A percentile compares a stretch with the other conserved stretches of the same genome.
Conservation (phyloP, 1,284 basidiomycete species). For the Apiotrichum siamense region DNA sequence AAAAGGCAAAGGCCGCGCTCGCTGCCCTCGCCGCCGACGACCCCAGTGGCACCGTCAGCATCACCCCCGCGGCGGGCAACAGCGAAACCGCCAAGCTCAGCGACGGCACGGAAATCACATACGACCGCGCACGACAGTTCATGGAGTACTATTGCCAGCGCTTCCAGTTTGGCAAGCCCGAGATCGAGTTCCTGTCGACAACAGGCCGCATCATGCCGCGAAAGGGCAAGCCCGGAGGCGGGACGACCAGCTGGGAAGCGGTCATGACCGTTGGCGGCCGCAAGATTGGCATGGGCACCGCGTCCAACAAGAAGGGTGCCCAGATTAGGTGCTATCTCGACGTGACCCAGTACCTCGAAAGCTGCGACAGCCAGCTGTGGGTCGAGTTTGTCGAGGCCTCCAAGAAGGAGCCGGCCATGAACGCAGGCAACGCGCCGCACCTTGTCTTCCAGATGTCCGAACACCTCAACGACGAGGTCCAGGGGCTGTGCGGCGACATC, state of each 20-base stretch:
- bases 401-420: slow-evolving; percentile 35
- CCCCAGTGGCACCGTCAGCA: no score
- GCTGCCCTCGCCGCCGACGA: slow-evolving; percentile 14
- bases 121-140: slow-evolving; percentile 77
- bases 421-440: slow-evolving; percentile 60
- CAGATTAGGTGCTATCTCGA: slow-evolving; percentile 75
- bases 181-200: slow-evolving; percentile 56
- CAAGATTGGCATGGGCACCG: slow-evolving; percentile 71
- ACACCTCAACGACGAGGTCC: slow-evolving; percentile 65
- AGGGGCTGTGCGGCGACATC: slow-evolving; percentile 65
- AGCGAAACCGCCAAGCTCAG: slow-evolving; percentile 50
- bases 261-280: slow-evolving; percentile 73
- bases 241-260: slow-evolving; percentile 65
- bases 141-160: slow-evolving; percentile 91
- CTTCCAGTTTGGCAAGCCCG: slow-evolving; percentile 74
- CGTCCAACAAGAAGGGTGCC: slow-evolving; percentile 67
- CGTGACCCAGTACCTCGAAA: slow-evolving; percentile 77
- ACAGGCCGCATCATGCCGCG: slow-evolving; percentile 5
- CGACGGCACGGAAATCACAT: slow-evolving; percentile 61
- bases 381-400: slow-evolving; percentile 53
- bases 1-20: slow-evolving; percentile 1
- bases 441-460: slow-evolving; percentile 67
- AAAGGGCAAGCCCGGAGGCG: slow-evolving; percentile 21
- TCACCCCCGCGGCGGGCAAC: background rate
- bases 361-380: slow-evolving; percentile 77